These are phyloP conservation scores for Ustilaginoidea virens DNA, from an alignment of 2,329 filamentous ascomycete genomes.

Conservation along the genomic window DNA sequence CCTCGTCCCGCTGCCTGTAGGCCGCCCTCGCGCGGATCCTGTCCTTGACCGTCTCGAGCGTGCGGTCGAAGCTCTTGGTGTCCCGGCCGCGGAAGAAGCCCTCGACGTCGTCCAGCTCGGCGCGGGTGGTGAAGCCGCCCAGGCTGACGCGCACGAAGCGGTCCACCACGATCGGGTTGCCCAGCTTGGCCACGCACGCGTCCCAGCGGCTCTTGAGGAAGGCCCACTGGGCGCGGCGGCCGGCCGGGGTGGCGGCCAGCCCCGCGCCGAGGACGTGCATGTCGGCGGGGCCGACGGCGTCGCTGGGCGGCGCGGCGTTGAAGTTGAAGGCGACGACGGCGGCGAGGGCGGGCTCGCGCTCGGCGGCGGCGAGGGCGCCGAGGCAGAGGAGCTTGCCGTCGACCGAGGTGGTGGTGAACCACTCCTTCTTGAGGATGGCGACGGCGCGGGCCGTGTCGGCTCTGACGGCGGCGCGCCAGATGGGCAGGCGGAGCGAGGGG, in stretches of 20 bases:
- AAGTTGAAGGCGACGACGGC: constrained; percentile 65
- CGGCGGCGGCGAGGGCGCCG: constrained; percentile 57
- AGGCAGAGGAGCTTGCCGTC: constrained; percentile 85
- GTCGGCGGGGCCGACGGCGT: constrained; percentile 70
- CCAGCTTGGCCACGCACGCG: constrained; percentile 53
- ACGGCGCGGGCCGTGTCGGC: constrained; percentile 53
- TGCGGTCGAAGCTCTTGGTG: constrained; percentile 72
- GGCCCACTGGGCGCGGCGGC: constrained; percentile 65
- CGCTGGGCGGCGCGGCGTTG: constrained; percentile 39
- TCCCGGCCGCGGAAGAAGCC: constrained; percentile 79
- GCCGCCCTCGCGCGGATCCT: constrained; percentile 69
- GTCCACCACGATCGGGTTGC: constrained; percentile 77
- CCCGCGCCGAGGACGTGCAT: constrained; percentile 67
- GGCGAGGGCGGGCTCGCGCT: constrained; percentile 51
- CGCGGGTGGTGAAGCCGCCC: constrained; percentile 59
- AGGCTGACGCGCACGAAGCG: constrained; percentile 70
- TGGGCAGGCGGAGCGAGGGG: constrained; percentile 62
- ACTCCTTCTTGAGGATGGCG: constrained; percentile 70
- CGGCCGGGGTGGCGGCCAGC: constrained; percentile 57
- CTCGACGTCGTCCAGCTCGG: constrained; percentile 60
- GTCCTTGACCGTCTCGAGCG: constrained; percentile 71
- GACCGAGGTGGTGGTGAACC: constrained; percentile 64
- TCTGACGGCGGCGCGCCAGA: constrained; percentile 67
- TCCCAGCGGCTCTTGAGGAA: constrained; percentile 79
- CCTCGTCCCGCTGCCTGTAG: constrained; percentile 66